phyloP scores from a whole-genome alignment of 1,284 basidiomycete genomes.

The Trichosporon sp. region DNA sequence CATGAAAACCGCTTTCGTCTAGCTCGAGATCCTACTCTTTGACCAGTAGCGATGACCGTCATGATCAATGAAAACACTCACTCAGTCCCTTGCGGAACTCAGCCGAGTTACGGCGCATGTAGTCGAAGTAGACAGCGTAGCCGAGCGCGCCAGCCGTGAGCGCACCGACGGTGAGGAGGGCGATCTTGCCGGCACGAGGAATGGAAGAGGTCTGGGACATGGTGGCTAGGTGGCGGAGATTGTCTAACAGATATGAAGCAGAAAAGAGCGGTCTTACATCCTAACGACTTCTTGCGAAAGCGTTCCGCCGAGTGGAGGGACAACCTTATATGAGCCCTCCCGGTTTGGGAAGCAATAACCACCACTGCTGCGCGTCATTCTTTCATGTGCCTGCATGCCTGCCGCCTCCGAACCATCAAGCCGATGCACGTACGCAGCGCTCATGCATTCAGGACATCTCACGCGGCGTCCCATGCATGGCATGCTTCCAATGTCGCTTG shows the following conservation, averaged over 20 bases:
- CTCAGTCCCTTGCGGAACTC: slow-evolving; percentile 84
- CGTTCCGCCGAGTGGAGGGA: background rate
- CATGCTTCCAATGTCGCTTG: too few species aligned
- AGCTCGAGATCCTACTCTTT: too few species aligned
- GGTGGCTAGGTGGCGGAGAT: background rate
- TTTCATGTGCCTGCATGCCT: background rate
- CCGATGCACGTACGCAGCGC: background rate
- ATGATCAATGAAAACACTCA: slow-evolving; percentile 50
- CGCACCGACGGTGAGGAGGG: slow-evolving; percentile 60
- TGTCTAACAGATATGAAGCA: background rate
- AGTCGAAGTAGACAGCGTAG: slow-evolving; percentile 90
- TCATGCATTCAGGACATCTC: background rate
- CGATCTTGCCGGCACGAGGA: slow-evolving; percentile 51
- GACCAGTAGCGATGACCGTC: background rate
- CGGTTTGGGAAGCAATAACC: background rate
- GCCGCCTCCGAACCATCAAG: background rate
- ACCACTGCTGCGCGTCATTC: background rate
- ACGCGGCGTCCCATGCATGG: background rate
- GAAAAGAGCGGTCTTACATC: background rate
- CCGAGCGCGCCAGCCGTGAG: slow-evolving; percentile 60
- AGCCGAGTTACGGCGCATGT: slow-evolving; percentile 80
- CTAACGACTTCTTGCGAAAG: background rate
- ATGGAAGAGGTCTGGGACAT: slow-evolving; percentile 17
- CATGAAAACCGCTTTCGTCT: background rate
- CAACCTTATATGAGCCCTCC: slow-evolving; percentile 5